Percentiles rank a stretch among this genome's conserved stretches.
These are phyloP conservation scores for Sphagnum tenellum DNA, from an alignment of 225 moss, liverwort and hornwort genomes.

Conservation along the genomic window DNA sequence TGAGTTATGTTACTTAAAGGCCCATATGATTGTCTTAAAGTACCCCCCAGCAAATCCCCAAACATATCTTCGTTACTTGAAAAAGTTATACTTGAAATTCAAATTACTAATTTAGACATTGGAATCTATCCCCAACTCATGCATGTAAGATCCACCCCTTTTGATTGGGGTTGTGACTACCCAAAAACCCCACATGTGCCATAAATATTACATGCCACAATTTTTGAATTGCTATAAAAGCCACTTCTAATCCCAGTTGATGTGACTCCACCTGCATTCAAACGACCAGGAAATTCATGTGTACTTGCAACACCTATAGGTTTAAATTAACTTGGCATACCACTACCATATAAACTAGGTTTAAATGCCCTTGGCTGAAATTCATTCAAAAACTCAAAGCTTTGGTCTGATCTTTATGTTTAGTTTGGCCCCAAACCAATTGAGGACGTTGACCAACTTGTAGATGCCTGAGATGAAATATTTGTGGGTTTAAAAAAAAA, in stretches of 20 bases:
- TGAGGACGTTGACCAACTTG: constrained; percentile 65
- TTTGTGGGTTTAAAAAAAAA: constrained; percentile 55
- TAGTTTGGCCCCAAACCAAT: constrained; percentile 24
- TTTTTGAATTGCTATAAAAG: constrained; percentile 25
- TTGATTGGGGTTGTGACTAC: background rate
- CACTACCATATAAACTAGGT: constrained; percentile 19
- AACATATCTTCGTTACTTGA: constrained; percentile 81
- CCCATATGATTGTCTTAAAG: constrained; percentile 55
- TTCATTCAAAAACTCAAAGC: constrained; percentile 29
- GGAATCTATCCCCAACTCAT: constrained; percentile 35
- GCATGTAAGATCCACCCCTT: constrained; percentile 41
- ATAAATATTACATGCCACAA: constrained; percentile 27
- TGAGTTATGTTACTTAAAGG: constrained; percentile 55
- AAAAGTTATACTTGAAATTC: constrained; percentile 63
- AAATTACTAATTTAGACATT: constrained; percentile 62
- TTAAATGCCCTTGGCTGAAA: constrained; percentile 35
- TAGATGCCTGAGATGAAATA: constrained; percentile 26
- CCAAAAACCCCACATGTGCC: constrained; percentile 29
- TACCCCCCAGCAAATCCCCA: constrained; percentile 84
- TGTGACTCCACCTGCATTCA: constrained; percentile 20
- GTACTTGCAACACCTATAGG: constrained; percentile 35
- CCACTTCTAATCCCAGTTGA: constrained; percentile 22
- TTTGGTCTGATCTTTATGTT: constrained; percentile 20
- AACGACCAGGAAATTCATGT: constrained; percentile 34
- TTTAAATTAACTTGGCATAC: too few relatives aligned